Evolutionary conservation across 805 yeast genomes (phyloP), one percentile per base, ranked within the genome.

Genomic region (Vanderwaltozyma yarrowii): DNA sequence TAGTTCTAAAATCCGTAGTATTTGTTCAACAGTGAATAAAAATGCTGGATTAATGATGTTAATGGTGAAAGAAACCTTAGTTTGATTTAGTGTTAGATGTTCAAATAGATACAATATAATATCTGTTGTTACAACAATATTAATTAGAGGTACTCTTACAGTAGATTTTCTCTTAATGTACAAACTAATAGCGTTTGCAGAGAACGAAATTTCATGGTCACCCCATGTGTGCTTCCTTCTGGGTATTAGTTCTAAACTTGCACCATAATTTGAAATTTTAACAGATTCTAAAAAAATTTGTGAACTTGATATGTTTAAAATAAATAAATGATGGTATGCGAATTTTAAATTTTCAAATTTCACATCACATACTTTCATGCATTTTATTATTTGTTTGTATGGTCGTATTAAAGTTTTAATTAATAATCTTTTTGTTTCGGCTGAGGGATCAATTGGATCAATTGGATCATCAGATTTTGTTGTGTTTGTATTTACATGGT

Each of bases 11-110:
- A 40, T 27, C 14, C 38, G 41, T 32, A 47, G 30, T 16, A 52
- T 30, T 33, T 50, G 47, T 6, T 40, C 43, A 8, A 52, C 36
- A 2, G 57, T 47, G 4, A 55, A 40, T n/a, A 49, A 48, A 2
- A 58, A 35, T 1, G 56, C 43, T 13, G 63, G 60, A 34, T 60
- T 56, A 3, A 58, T 50, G 11, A 59, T 41, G 37, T 49, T 56
- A 12, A 51, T 31, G 10, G 53, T 52, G 32, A 47, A 45, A 9
- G 52, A 42, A 11, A 52, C 20, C 18, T 43, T 49, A 1, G 54
- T 45, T 18, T 45, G 40, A 3, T 47, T 39, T 13, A 51, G 32
- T 4, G 49, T 41, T 11, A 45, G 20, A 10, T 45, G 41, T 17
- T 45, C 44, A 5, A 44, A 32, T n/a, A 48, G 41, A 36, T 43